Percentiles rank a stretch among this genome's conserved stretches.
Conservation (phyloP, 108 stramenopile species). For the Nitzschia sp. region DNA sequence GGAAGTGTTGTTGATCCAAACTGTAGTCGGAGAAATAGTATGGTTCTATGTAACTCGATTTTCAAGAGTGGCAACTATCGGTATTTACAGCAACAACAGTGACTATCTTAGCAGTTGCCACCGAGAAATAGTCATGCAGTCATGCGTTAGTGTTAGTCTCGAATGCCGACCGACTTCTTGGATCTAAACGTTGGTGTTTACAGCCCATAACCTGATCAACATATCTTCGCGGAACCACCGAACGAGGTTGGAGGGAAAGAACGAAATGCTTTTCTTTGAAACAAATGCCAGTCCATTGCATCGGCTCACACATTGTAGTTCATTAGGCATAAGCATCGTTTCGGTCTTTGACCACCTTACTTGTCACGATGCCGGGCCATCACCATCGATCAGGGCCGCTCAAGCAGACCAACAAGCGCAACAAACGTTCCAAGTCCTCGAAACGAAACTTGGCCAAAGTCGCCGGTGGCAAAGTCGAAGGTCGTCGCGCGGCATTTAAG, state of each 20-base stretch:
- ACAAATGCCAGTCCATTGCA: not conserved
- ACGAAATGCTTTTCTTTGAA: not conserved
- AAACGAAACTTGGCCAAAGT: conserved; percentile 63
- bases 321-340: too few species aligned
- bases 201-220: not conserved
- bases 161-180: too few species aligned
- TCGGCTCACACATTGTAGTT: too few species aligned
- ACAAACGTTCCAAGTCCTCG: conserved; percentile 75
- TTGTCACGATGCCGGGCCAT: conserved; percentile 49
- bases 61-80: too few species aligned
- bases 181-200: too few species aligned
- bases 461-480: conserved; percentile 71
- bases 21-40: too few species aligned
- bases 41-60: too few species aligned
- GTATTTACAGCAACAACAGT: too few species aligned
- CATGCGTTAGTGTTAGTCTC: too few species aligned
- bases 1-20: too few species aligned
- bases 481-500: conserved; percentile 32
- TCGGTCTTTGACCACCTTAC: not conserved
- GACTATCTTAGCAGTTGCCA: too few species aligned
- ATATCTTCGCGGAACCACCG: not conserved
- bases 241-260: not conserved
- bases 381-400: conserved; percentile 61
- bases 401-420: conserved; percentile 77
- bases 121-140: too few species aligned